Percentiles rank a stretch among this genome's conserved stretches.
phyloP scores from a whole-genome alignment of 2,329 filamentous ascomycete genomes.

The Cytospora chrysosperma region DNA sequence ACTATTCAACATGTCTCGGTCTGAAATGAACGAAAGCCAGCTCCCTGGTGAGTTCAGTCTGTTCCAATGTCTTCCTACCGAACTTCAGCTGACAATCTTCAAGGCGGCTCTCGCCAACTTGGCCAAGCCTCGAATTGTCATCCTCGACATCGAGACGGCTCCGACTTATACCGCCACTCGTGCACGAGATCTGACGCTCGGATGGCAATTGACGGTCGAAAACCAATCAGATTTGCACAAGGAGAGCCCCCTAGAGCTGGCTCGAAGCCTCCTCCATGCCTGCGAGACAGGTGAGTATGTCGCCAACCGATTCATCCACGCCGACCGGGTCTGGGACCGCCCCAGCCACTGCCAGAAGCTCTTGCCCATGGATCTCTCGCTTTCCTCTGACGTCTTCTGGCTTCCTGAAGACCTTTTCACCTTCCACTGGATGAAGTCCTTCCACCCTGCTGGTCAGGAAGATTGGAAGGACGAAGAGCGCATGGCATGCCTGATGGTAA shows the following conservation, averaged over 20 bases:
- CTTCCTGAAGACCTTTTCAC: neutral
- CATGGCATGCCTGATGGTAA: slow-evolving; percentile 1
- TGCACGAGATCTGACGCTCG: neutral
- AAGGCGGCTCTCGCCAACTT: neutral
- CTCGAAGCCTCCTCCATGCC: neutral
- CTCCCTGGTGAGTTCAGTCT: neutral
- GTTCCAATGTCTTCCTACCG: neutral
- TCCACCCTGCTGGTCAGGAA: neutral
- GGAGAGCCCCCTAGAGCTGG: neutral
- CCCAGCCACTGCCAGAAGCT: neutral
- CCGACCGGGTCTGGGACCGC: neutral
- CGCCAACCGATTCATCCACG: neutral
- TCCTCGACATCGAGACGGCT: neutral
- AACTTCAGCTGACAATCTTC: neutral
- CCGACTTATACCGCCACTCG: neutral
- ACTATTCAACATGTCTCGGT: neutral
- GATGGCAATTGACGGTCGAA: neutral
- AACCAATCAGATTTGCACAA: neutral
- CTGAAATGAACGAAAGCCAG: neutral
- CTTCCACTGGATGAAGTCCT: neutral
- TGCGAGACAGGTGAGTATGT: neutral
- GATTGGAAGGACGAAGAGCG: neutral
- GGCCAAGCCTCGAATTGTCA: neutral
- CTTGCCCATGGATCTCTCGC: neutral
- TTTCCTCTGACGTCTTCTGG: slow-evolving; percentile 1